Evolutionary conservation across 2,329 filamentous ascomycete genomes (phyloP), one percentile per base, ranked within the genome.

Genomic region (Elsinoe batatas): DNA sequence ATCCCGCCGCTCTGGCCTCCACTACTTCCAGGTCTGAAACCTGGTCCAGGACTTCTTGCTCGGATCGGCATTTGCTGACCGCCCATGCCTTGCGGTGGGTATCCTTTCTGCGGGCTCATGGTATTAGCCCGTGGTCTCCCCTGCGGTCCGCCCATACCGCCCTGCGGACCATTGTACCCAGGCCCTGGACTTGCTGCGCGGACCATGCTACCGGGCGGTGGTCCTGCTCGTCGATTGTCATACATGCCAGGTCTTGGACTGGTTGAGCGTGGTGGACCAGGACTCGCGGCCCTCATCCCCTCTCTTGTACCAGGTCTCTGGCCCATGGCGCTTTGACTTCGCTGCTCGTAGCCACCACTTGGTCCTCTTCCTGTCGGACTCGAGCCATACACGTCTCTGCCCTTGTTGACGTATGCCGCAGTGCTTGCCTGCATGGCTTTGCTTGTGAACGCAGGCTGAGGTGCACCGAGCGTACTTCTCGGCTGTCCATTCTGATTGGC

Each of bases 351-450:
- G n/a, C 49, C 38, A 32, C 55, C 56, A 17, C 37, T 54, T 22
- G 33, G 30, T 22, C 53, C 36, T 6, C 42, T 20, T 10, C 32
- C 56, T 3, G 58, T 42, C 8, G 40, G 40, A 6, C 18, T 20
- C 11, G 26, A 32, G 54, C 72, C 74, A 69, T 94, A 93, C 74
- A 96, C 84, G 64, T 79, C 89, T 42, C 88, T 81, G 2, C 88
- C 88, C 69, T 96, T 87, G 44, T 84, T 82, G 18, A 87, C 82
- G 65, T 91, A 96, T 69, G 90, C 90, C 64, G 94, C 86, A 0
- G 90, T 93, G 3, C 91, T 88, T 69, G 95, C 88, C 66, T 95
- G 88, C 94, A 98, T 98, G 47, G 93, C 88, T 60, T 86, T 88
- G 3, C 89, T 87, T 0, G 94, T 98, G 58, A 94, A 89, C 1